Evolutionary conservation across 1,139 yeast genomes (phyloP).

Genomic region (Hansenula sp.): DNA sequence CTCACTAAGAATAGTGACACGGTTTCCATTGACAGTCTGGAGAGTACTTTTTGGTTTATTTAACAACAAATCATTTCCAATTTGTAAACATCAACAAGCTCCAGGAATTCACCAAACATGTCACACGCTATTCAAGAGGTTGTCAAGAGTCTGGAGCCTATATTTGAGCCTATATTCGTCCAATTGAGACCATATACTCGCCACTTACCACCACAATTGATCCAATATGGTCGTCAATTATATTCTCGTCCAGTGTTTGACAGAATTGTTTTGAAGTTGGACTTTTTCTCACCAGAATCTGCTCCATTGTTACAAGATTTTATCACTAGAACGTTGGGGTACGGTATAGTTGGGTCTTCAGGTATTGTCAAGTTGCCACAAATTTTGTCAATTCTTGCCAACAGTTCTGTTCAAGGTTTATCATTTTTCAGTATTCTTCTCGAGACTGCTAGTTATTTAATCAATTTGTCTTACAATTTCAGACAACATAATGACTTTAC

Average conservation of each 20-base stretch:
- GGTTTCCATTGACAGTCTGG: too few species aligned
- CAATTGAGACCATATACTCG: constrained; percentile 13
- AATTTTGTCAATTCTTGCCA: constrained; percentile 26
- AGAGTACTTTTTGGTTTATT: too few species aligned
- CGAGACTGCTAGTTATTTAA: constrained; percentile 34
- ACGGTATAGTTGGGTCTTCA: constrained; percentile 31
- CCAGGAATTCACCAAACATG: not conserved
- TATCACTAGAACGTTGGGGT: constrained; percentile 28
- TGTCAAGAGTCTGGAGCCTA: constrained; percentile 11
- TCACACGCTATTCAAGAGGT: not conserved
- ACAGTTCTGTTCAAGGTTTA: constrained; percentile 31
- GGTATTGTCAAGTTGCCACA: constrained; percentile 35
- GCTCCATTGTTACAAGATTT: constrained; percentile 10
- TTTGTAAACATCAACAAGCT: too few species aligned
- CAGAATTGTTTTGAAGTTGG: constrained; percentile 12
- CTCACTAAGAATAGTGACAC: too few species aligned
- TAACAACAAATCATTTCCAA: too few species aligned
- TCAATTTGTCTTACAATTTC: constrained; percentile 36
- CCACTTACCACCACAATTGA: constrained; percentile 12
- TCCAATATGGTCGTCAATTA: constrained; percentile 14
- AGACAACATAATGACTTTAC: constrained; percentile 35
- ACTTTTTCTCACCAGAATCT: constrained; percentile 9
- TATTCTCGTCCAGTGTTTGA: constrained; percentile 18
- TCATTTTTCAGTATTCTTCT: constrained; percentile 30
- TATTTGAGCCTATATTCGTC: constrained; percentile 14